Evolutionary conservation across 2,329 filamentous ascomycete genomes (phyloP).

Genomic region (Sclerotinia trifoliorum): DNA sequence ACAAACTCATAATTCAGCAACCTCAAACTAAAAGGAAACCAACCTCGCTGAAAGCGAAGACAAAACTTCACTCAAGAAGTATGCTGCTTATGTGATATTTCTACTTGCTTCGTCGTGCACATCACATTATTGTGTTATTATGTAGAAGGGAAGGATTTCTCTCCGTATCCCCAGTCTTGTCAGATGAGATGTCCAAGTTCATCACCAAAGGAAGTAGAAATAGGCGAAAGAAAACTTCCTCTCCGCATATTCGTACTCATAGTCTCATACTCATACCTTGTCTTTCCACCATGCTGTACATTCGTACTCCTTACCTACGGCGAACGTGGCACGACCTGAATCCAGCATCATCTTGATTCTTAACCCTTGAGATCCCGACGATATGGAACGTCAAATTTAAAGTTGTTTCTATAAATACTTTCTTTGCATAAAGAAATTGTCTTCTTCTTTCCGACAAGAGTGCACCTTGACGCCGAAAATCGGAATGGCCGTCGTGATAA

Average conservation of each 20-base stretch:
- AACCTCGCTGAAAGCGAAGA: neutral
- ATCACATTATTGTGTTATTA: neutral
- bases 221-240: constrained; percentile 5
- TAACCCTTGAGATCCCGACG: neutral
- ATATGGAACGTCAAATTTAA: constrained; percentile 4
- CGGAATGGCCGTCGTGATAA: neutral
- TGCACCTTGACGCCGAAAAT: neutral
- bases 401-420: neutral
- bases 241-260: neutral
- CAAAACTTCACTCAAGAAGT: neutral
- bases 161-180: neutral
- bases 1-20: neutral
- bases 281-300: neutral
- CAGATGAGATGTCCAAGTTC: neutral
- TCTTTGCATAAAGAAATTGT: neutral
- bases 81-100: neutral
- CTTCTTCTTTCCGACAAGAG: neutral
- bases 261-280: neutral
- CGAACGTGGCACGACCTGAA: neutral
- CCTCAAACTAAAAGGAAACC: neutral
- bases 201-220: neutral
- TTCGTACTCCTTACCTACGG: neutral
- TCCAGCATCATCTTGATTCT: neutral
- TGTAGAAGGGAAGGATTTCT: neutral
- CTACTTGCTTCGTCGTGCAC: neutral